Evolutionary conservation across 352 stramenopile species (phyloP), one percentile per base, ranked within the genome.

Genomic region (Phytopythium mirpurense): DNA sequence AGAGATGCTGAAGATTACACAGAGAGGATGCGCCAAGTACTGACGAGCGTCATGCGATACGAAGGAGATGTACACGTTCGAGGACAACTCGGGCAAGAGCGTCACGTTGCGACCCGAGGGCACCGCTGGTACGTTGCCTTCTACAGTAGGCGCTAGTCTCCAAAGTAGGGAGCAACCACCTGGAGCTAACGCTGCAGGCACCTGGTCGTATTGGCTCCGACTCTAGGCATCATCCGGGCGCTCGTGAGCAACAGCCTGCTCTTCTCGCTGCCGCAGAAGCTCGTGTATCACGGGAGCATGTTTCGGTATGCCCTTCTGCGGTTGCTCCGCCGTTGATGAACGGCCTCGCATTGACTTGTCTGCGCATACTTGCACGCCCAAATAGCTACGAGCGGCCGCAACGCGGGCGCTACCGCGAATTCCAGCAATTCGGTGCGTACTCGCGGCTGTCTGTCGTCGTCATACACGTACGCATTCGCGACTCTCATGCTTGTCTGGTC

Each of bases 31-130:
- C 29, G 29, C 1, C 36, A 9, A 14, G 10, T 21, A 21, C 45
- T 36, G 29, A 41, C 19, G 15, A 16, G 0, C 7, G 19, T n/a
- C 15, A 6, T 15, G 45, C n/a, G 10, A 18, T 7, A 4, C 11
- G 41, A 54, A 95, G 85, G 85, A 95, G 45, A 95, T 95, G 85
- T 95, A 95, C 58, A 95, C 83, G 36, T 95, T 95, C 50, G 41
- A 75, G 26, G 85, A 95, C 62, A 93, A 95, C 43, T 95, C 85
- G 27, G 78, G 74, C 51, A 93, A 91, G 56, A 93, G 81, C 43
- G 78, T 95, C 46, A 93, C 83, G 27, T 57, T 95, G 47, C 82
- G 85, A 46, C 85, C 85, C 19, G 85, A 95, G 68, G 83, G 85
- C 54, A 95, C 85, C 52, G 83, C 83, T 37, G 81, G 85, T 67